phyloP scores from a whole-genome alignment of 176 grass and related monocot species.

The Avena eriantha region DNA sequence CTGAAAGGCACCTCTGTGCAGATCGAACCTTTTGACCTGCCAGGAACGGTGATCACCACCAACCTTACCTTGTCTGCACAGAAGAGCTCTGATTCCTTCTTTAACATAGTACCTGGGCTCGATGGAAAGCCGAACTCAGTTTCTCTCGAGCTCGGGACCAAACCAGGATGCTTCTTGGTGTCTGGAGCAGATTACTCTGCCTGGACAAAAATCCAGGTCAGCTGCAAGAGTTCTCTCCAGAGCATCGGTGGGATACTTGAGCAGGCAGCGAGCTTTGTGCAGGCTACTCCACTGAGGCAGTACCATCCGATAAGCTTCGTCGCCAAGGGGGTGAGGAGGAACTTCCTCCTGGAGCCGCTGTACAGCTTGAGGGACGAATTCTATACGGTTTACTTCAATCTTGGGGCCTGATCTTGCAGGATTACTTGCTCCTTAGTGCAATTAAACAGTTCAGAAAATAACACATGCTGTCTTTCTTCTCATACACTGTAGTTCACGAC shows the following conservation, averaged over 20 bases:
- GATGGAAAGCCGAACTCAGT: conserved; percentile 47
- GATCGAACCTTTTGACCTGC: conserved; percentile 87
- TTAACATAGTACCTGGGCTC: conserved; percentile 66
- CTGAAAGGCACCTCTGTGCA: conserved; percentile 37
- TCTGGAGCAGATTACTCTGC: conserved; percentile 39
- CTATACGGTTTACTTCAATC: conserved; percentile 88
- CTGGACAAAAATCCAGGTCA: conserved; percentile 44
- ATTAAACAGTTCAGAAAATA: conserved; percentile 38
- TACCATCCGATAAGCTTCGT: conserved; percentile 81
- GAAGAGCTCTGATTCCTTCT: conserved; percentile 47
- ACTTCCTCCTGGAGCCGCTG: conserved; percentile 82
- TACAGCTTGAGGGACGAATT: conserved; percentile 79
- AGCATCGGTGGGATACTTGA: conserved; percentile 54
- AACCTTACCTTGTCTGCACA: conserved; percentile 61
- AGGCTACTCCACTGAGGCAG: conserved; percentile 50
- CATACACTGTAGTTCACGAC: conserved; percentile 35
- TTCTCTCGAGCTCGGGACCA: conserved; percentile 50
- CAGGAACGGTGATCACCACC: conserved; percentile 75
- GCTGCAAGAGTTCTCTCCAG: conserved; percentile 51
- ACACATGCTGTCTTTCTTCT: background rate
- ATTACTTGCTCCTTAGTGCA: conserved; percentile 33
- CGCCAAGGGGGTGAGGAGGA: conserved; percentile 64
- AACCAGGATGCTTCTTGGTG: conserved; percentile 59
- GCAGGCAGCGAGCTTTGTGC: conserved; percentile 66
- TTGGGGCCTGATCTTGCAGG: conserved; percentile 52